Conservation (phyloP, 2,329 filamentous ascomycete genomes). For the Drechslerella coelobrocha region DNA sequence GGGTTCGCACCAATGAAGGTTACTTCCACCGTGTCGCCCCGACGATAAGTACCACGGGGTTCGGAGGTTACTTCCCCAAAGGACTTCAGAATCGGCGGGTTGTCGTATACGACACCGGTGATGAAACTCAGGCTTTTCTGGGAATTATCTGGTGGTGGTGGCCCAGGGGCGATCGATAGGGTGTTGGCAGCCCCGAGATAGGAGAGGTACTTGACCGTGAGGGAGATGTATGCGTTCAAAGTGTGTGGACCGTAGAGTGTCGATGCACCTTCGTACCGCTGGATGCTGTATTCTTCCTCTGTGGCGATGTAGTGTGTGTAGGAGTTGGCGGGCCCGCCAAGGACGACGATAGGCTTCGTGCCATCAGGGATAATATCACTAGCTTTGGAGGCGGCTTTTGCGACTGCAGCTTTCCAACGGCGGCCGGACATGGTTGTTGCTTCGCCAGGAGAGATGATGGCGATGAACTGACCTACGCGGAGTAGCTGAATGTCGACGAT, state of each 20-base stretch:
- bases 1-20: conserved; percentile 88
- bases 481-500: conserved; percentile 87
- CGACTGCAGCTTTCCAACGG: conserved; percentile 78
- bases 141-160: conserved; percentile 77
- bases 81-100: conserved; percentile 67
- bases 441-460: conserved; percentile 85
- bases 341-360: conserved; percentile 71
- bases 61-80: conserved; percentile 74
- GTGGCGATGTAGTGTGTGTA: conserved; percentile 86
- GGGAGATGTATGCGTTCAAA: conserved; percentile 84
- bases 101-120: conserved; percentile 76
- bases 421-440: conserved; percentile 91
- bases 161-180: conserved; percentile 63
- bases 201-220: conserved; percentile 74
- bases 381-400: conserved; percentile 61
- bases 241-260: conserved; percentile 86
- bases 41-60: conserved; percentile 63
- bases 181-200: conserved; percentile 67
- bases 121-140: conserved; percentile 80
- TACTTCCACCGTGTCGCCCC: conserved; percentile 69
- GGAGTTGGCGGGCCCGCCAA: conserved; percentile 87
- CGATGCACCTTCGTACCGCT: conserved; percentile 93
- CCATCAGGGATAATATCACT: conserved; percentile 52
- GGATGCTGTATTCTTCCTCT: conserved; percentile 78
- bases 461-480: conserved; percentile 81